Evolutionary conservation across 208 protist species (phyloP).

Genomic region (Naegleria lovaniensis): DNA sequence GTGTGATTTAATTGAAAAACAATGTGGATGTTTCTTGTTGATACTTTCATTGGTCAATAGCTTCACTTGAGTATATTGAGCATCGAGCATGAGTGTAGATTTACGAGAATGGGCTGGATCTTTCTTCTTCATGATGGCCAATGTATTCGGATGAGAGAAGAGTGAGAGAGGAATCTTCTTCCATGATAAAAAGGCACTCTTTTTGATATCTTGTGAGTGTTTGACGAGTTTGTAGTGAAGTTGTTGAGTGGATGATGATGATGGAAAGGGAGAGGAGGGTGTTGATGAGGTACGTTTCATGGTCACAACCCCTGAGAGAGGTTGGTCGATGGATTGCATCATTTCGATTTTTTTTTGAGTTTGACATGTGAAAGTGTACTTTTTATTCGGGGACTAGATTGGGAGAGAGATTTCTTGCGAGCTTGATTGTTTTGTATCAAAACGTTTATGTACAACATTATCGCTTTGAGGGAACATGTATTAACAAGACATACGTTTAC

Average conservation of each 20-base stretch:
- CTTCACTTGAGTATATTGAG: not conserved
- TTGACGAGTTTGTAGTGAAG: not conserved
- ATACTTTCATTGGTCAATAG: not conserved
- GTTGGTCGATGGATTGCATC: not conserved
- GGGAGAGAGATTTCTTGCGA: too few species aligned
- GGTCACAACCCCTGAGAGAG: too few species aligned
- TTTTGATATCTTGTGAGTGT: not conserved
- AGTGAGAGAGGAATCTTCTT: not conserved
- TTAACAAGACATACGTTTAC: too few species aligned
- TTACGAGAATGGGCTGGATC: not conserved
- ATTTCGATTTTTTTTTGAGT: not conserved
- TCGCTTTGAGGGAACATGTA: too few species aligned
- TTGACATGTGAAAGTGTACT: not conserved
- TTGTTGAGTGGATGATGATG: not conserved
- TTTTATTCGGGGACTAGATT: too few species aligned
- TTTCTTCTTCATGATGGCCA: not conserved
- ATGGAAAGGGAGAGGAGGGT: too few species aligned
- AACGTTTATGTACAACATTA: too few species aligned
- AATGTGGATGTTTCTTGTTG: not conserved
- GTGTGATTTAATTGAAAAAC: not conserved
- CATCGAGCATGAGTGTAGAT: not conserved
- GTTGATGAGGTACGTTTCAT: too few species aligned
- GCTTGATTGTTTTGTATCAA: too few species aligned
- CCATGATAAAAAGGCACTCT: not conserved
- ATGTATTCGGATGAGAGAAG: not conserved